Percentiles rank a stretch among this genome's conserved stretches.
Conservation (phyloP, 75 land plant species). For the Adiantum capillusveneris region DNA sequence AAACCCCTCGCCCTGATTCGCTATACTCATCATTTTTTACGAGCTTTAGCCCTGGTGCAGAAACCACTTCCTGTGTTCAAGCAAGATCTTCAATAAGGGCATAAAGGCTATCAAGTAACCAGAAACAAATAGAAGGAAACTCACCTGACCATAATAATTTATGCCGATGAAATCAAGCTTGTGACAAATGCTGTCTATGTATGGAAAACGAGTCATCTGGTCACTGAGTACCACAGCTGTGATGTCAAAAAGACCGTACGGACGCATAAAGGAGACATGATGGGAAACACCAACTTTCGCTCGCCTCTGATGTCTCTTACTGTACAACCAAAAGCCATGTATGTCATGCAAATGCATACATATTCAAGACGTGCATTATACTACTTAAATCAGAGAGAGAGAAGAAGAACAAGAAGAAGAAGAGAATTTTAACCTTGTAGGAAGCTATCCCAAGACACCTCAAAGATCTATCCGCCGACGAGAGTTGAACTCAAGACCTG, state of each 20-base stretch:
- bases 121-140: background rate
- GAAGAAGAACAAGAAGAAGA: background rate
- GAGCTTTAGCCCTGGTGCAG: conserved; percentile 86
- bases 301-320: conserved; percentile 4
- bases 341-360: too few species aligned
- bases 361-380: too few species aligned
- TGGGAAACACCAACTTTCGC: conserved; percentile 87
- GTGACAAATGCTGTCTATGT: conserved; percentile 63
- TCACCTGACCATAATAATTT: conserved; percentile 98
- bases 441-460: too few species aligned
- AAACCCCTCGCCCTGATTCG: conserved; percentile 96
- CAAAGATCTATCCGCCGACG: too few species aligned
- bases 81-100: too few species aligned
- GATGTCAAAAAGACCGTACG: conserved; percentile 92
- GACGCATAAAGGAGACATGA: conserved; percentile 93
- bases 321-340: too few species aligned
- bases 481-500: too few species aligned
- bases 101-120: too few species aligned
- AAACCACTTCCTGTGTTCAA: conserved; percentile 70
- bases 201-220: conserved; percentile 72
- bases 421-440: too few species aligned
- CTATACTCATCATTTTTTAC: conserved; percentile 87
- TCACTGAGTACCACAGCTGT: conserved; percentile 71
- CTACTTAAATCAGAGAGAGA: background rate
- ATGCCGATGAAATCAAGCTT: conserved; percentile 91